Evolutionary conservation across 2,329 filamentous ascomycete species (phyloP), one percentile per base, ranked within the genome.

Genomic region (Colletotrichum siamense): DNA sequence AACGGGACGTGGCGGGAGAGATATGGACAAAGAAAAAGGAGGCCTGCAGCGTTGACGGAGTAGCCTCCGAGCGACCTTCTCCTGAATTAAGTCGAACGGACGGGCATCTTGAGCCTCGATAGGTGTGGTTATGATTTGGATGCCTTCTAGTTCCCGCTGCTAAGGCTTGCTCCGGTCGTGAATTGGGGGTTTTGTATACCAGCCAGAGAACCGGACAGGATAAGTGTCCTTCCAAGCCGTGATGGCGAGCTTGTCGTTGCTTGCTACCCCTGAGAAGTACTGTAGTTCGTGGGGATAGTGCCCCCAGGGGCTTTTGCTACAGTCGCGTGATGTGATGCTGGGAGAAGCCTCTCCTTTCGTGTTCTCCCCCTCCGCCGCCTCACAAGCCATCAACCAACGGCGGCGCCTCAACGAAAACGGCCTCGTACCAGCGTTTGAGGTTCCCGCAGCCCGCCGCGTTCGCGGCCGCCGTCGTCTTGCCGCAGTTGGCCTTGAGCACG

Each of bases 401-500:
- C 61, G 67, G 44, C 49, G 59, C 44, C 15, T 65, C 68, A 18
- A 44, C 61, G 36, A 75, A 75, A 68, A 75, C 72, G 72, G 59
- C 34, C 61, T 65, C 34, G 68, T 71, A 71, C 72, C 68, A 75
- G 39, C 34, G 61, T 66, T 52, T 57, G 32, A 87, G 85, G 64
- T 87, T 86, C 32, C 76, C 75, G 61, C 82, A 81, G 69, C 81
- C 79, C 39, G 64, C 63, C 13, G 44, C 44, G 44, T 74, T 61
- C n/a, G 79, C 76, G 8, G 71, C 76, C n/a, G 44, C 44, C 44
- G 44, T 52, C 44, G 12, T 52, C 52, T 73, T 59, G n/a, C 78
- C 64, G 72, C 84, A 85, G 70, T 79, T 81, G 6, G 80, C 78
- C 55, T 77, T 66, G 34, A 82, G 79, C n/a, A 83, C 78, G 55